Evolutionary conservation across 2,329 filamentous ascomycete genomes (phyloP).

Genomic region (Boeremia lycopersici): DNA sequence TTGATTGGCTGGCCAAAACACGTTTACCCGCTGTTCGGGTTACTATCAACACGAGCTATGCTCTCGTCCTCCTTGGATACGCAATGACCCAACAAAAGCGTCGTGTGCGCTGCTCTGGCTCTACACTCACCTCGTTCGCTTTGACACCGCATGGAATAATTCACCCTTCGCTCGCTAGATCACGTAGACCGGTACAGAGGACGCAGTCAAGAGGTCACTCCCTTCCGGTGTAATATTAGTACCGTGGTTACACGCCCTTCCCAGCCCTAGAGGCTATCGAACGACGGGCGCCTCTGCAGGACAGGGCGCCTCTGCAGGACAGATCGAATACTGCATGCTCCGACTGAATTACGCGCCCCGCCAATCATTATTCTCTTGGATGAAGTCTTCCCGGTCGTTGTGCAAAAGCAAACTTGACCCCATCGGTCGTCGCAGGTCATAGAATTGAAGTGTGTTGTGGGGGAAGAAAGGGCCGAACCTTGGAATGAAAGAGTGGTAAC

Average conservation of each 20-base stretch:
- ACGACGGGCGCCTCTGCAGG: slow-evolving; percentile 1
- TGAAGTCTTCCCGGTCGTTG: not conserved
- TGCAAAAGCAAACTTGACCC: not conserved
- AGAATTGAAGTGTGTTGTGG: not conserved
- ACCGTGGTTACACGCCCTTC: slow-evolving; percentile 2
- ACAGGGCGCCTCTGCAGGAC: slow-evolving; percentile 1
- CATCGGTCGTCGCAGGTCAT: not conserved
- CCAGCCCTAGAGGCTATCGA: slow-evolving; percentile 2
- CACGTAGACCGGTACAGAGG: not conserved
- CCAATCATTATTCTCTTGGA: not conserved
- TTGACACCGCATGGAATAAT: slow-evolving; percentile 6
- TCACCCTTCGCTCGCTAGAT: slow-evolving; percentile 22
- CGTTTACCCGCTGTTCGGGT: slow-evolving; percentile 14
- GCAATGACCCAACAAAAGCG: slow-evolving; percentile 25
- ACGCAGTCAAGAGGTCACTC: not conserved
- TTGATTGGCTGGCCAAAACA: slow-evolving; percentile 10
- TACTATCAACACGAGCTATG: slow-evolving; percentile 22
- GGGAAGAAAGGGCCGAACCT: slow-evolving; percentile 8
- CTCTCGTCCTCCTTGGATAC: slow-evolving; percentile 12
- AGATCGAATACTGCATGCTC: not conserved
- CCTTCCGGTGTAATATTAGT: slow-evolving; percentile 8
- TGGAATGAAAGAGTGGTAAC: slow-evolving; percentile 15
- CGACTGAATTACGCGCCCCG: not conserved
- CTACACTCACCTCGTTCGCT: slow-evolving; percentile 20
- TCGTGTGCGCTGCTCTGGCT: slow-evolving; percentile 17